Evolutionary conservation across 192 early-diverging fungal genomes (phyloP).

Genomic region (Coemansia guatemalensis): DNA sequence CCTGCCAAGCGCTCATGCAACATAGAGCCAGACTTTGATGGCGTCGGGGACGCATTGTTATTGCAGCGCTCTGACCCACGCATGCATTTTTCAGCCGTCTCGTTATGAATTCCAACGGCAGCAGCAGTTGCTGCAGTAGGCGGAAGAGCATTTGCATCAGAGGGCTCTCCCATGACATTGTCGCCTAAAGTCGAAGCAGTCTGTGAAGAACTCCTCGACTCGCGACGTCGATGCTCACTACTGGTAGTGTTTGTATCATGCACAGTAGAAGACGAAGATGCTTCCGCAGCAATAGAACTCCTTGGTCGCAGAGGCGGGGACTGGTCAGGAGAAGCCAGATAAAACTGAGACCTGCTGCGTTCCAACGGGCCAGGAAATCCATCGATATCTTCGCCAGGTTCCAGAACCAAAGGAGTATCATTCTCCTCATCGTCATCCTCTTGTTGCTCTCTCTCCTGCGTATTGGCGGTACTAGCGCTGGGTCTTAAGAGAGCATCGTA

Average conservation of each 20-base stretch:
- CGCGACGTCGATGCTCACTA: background rate
- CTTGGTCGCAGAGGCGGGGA: slow-evolving; percentile 17
- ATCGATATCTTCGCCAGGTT: slow-evolving; percentile 22
- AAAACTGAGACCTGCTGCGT: slow-evolving; percentile 39
- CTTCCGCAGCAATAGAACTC: background rate
- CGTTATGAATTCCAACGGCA: background rate
- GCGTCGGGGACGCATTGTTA: background rate
- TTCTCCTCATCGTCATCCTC: background rate
- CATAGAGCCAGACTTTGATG: background rate
- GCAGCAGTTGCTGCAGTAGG: background rate
- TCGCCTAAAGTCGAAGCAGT: background rate
- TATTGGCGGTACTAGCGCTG: background rate
- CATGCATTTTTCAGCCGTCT: background rate
- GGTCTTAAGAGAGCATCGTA: slow-evolving; percentile 20
- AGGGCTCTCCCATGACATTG: background rate
- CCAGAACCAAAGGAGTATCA: slow-evolving; percentile 3
- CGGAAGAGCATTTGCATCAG: background rate
- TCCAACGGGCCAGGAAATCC: slow-evolving; percentile 36
- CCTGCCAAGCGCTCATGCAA: slow-evolving; percentile 21
- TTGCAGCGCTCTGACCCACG: background rate
- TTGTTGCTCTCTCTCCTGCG: too few species aligned
- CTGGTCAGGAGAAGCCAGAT: slow-evolving; percentile 39
- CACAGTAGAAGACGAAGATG: background rate
- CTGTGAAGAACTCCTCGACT: background rate
- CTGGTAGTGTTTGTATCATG: background rate